Evolutionary conservation across 495 filamentous ascomycete species (phyloP).

Genomic region (Xylaria flabelliformis): DNA sequence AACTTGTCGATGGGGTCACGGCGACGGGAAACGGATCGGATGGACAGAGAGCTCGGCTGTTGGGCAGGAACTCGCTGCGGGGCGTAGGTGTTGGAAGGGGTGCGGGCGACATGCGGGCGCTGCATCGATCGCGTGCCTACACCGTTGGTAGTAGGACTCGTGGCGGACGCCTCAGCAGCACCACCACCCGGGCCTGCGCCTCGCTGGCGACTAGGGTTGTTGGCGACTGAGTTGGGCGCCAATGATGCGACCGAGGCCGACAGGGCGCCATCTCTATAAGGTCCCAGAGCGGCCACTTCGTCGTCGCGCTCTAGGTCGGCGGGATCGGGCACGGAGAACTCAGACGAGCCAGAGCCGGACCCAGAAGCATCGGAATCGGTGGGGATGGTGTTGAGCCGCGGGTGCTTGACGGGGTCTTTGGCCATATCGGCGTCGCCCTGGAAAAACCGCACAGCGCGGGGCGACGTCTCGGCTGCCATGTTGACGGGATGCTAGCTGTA

Average conservation of each 20-base stretch:
- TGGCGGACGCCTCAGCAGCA: constrained; percentile 24
- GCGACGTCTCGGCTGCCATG: constrained; percentile 56
- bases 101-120: constrained; percentile 44
- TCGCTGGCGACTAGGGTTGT: constrained; percentile 47
- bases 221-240: constrained; percentile 47
- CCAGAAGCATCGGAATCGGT: constrained; percentile 64
- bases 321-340: constrained; percentile 60
- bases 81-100: constrained; percentile 58
- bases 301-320: constrained; percentile 55
- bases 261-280: constrained; percentile 46
- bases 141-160: constrained; percentile 35
- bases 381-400: constrained; percentile 55
- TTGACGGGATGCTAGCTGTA: constrained; percentile 29
- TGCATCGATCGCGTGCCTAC: constrained; percentile 32
- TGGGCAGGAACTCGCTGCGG: constrained; percentile 48
- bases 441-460: constrained; percentile 60
- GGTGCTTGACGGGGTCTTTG: constrained; percentile 45
- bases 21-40: constrained; percentile 76
- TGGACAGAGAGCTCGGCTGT: constrained; percentile 46
- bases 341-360: constrained; percentile 62
- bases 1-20: constrained; percentile 78
- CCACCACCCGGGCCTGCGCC: background rate
- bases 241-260: constrained; percentile 46
- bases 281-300: constrained; percentile 50
- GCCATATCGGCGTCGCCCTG: constrained; percentile 37